Evolutionary conservation across 495 filamentous ascomycete species (phyloP).

Genomic region (Clohesyomyces aquaticus): DNA sequence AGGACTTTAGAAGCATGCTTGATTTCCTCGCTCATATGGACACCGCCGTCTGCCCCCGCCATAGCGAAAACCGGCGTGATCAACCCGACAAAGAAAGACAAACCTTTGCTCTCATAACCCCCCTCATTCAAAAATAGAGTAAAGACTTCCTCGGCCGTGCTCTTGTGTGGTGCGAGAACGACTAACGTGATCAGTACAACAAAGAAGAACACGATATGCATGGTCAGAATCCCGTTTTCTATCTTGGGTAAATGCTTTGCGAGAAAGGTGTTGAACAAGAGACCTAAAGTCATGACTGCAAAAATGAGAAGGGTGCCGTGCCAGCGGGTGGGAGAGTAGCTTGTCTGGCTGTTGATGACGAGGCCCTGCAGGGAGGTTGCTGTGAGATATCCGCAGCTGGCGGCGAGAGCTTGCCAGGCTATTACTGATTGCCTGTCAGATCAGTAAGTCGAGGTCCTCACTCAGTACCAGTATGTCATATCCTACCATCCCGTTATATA

Average conservation of each 20-base stretch:
- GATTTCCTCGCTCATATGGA: conserved; percentile 14
- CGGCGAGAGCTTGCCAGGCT: conserved; percentile 21
- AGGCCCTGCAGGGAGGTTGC: conserved; percentile 2
- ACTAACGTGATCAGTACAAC: conserved; percentile 19
- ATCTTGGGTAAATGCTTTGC: conserved; percentile 4
- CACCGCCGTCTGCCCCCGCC: conserved; percentile 5
- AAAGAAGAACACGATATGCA: conserved; percentile 26
- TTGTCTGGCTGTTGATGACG: conserved; percentile 15
- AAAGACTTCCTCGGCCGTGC: conserved; percentile 1
- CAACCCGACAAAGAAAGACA: conserved; percentile 12
- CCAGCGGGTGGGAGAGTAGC: conserved; percentile 6
- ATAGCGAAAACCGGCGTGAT: neutral
- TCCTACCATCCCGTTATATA: conserved; percentile 28
- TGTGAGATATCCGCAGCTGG: neutral
- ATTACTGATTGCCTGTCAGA: conserved; percentile 3
- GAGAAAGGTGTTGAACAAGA: conserved; percentile 21
- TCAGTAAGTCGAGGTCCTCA: conserved; percentile 15
- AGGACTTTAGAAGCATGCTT: conserved; percentile 9
- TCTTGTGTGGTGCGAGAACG: conserved; percentile 19
- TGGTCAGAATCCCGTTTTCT: neutral
- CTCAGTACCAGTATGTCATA: conserved; percentile 20
- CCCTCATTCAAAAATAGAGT: conserved; percentile 13
- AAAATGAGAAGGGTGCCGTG: conserved; percentile 19
- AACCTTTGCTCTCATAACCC: conserved; percentile 14
- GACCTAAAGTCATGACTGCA: conserved; percentile 1